Percentiles rank a stretch among this genome's conserved stretches.
Evolutionary conservation across 1,284 basidiomycete species (phyloP).

Genomic region (Porphyrellus sp.): DNA sequence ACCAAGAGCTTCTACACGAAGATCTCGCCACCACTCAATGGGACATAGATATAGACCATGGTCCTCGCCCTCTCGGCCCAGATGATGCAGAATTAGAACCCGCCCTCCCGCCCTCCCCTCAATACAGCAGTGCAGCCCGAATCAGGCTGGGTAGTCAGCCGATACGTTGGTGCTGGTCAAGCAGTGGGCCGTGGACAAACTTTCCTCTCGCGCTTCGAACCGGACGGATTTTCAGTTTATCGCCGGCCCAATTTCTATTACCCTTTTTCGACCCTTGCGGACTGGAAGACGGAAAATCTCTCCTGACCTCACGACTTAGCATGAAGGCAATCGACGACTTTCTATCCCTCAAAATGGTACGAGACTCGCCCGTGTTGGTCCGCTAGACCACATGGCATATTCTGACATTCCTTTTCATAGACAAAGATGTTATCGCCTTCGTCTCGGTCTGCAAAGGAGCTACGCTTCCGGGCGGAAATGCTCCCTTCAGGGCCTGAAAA

Average conservation of each 20-base stretch:
- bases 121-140: too few relatives aligned
- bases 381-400: too few relatives aligned
- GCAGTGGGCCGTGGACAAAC: not conserved
- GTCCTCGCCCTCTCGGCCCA: too few relatives aligned
- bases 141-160: not conserved
- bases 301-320: not conserved
- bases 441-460: not conserved
- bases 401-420: not conserved
- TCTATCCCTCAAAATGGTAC: not conserved
- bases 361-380: not conserved
- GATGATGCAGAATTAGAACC: too few relatives aligned
- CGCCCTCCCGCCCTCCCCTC: too few relatives aligned
- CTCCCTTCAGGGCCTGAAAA: not conserved
- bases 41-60: too few relatives aligned
- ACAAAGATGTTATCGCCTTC: not conserved
- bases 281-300: not conserved
- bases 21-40: too few relatives aligned
- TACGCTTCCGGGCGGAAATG: not conserved
- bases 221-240: not conserved
- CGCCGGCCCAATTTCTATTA: not conserved
- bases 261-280: not conserved
- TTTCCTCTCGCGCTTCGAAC: not conserved
- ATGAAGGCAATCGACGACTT: not conserved
- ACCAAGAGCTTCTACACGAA: too few relatives aligned
- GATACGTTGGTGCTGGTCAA: not conserved